Base-by-base conservation (phyloP, 176 grass and related monocot species). In the Ensete glaucum region DNA sequence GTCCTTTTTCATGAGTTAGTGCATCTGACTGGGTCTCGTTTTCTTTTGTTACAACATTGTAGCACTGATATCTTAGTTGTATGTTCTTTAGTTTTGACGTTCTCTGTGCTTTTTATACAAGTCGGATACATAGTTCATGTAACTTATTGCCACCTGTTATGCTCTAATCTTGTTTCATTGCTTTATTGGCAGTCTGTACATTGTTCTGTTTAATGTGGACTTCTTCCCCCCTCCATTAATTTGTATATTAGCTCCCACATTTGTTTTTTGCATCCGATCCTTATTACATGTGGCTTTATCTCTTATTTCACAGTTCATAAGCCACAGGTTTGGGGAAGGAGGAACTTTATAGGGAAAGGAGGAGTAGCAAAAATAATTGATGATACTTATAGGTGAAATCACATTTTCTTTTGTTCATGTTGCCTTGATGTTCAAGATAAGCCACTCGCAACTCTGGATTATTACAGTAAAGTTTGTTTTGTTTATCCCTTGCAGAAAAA, bases 401-500 rank as follows among this genome's bases (percentile, higher is more conserved):
- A 14, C 56, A 22, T 69, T 54, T 64, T 1, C 73, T 81, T 59
- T 52, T 27, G 11, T 64, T 64, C 64, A 51, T 27, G 21, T 59
- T 12, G 20, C 9, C 50, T 49, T 27, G 2, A 53, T 2, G 0
- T 2, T n/a, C 54, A 13, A 9, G 25, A 27, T 51, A 51, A 71
- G 21, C 49, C 27, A 15, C 51, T 52, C 34, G 34, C 34, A 43
- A 43, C 34, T 54, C 15, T 48, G 19, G 50, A n/a, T 25, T 60
- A 57, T 16, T 25, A 9, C 20, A 62, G 62, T 63, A 63, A 25
- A 77, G 73, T 77, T 63, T 79, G 11, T 14, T 8, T 74, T 58
- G 70, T 64, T 77, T 48, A 23, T 25, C 82, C n/a, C 77, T 81
- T 87, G n/a, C 76, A 98, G 90, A 83, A 87, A 98, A 87, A 90